Conservation (phyloP, 495 filamentous ascomycete species). For the Aspergillus steynii region DNA sequence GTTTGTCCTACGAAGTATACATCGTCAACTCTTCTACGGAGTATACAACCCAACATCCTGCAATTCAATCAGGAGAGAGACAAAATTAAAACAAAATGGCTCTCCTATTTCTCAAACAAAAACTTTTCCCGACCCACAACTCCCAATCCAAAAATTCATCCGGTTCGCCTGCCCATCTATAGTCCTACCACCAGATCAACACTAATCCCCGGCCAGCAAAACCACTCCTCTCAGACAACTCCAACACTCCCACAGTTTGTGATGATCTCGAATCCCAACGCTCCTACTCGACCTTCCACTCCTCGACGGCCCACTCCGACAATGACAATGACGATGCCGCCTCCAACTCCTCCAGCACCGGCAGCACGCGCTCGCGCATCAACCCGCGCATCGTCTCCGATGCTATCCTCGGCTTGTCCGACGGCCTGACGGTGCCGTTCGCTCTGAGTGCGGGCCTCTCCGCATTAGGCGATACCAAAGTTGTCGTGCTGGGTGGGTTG, state of each 20-base stretch:
- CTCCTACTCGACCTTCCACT: conserved; percentile 45
- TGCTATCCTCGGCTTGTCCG: conserved; percentile 60
- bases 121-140: conserved; percentile 35
- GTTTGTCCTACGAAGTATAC: too few species aligned
- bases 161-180: conserved; percentile 11
- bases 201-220: conserved; percentile 27
- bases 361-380: conserved; percentile 39
- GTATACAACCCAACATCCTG: neutral
- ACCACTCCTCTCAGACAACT: conserved; percentile 34
- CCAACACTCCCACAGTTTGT: conserved; percentile 29
- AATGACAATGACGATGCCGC: conserved; percentile 24
- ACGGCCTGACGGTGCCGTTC: conserved; percentile 60
- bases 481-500: conserved; percentile 55
- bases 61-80: neutral
- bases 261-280: conserved; percentile 42
- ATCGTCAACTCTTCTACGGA: too few species aligned
- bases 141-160: conserved; percentile 19
- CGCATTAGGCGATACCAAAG: conserved; percentile 51
- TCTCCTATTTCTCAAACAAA: conserved; percentile 45
- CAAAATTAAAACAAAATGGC: conserved; percentile 28
- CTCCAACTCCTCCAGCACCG: conserved; percentile 18
- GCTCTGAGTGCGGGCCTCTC: conserved; percentile 57
- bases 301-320: conserved; percentile 23
- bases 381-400: conserved; percentile 56
- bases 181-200: conserved; percentile 1